These are phyloP conservation scores for Neoascochyta sp. DNA, from an alignment of 2,329 filamentous ascomycete genomes.

Conservation along the genomic window DNA sequence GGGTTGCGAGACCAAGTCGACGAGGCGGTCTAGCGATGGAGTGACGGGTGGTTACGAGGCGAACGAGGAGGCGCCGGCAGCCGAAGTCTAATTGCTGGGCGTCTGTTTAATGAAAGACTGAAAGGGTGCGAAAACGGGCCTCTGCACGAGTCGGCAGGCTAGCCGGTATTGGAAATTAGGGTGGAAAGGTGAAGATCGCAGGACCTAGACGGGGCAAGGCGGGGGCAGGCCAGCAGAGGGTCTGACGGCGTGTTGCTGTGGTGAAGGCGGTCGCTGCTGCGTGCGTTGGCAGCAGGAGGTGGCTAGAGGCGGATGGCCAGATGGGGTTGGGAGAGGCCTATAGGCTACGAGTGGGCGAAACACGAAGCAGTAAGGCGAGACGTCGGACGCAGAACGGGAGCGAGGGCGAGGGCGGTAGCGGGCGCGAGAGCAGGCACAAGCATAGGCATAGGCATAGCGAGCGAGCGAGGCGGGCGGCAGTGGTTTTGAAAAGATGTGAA, in stretches of 20 bases:
- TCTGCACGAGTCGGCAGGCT: slow-evolving; percentile 38
- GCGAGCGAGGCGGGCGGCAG: slow-evolving; percentile 8
- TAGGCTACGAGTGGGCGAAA: slow-evolving; percentile 13
- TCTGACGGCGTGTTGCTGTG: slow-evolving; percentile 38
- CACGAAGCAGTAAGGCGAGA: no score
- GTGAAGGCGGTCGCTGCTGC: slow-evolving; percentile 37
- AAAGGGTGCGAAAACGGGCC: slow-evolving; percentile 28
- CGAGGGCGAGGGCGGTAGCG: slow-evolving; percentile 9
- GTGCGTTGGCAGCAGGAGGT: slow-evolving; percentile 40
- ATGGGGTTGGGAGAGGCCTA: slow-evolving; percentile 15
- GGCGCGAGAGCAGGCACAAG: slow-evolving; percentile 13
- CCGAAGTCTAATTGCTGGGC: slow-evolving; percentile 29
- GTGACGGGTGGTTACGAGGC: slow-evolving; percentile 18
- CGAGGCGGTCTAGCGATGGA: slow-evolving; percentile 24
- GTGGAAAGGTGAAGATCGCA: slow-evolving; percentile 35
- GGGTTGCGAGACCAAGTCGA: slow-evolving; percentile 11
- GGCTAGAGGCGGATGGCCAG: slow-evolving; percentile 15
- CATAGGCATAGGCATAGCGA: slow-evolving; percentile 19
- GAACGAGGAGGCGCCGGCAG: slow-evolving; percentile 17
- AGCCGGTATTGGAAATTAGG: slow-evolving; percentile 36
- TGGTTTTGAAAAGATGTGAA: slow-evolving; percentile 10
- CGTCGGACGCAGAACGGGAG: no score
- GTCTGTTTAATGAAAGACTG: slow-evolving; percentile 24
- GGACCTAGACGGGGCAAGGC: slow-evolving; percentile 28
- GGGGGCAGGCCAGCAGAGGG: slow-evolving; percentile 30